Percentiles rank a stretch among this genome's conserved stretches.
Conservation (phyloP, 176 grass and related monocot species). For the Avena sativa region DNA sequence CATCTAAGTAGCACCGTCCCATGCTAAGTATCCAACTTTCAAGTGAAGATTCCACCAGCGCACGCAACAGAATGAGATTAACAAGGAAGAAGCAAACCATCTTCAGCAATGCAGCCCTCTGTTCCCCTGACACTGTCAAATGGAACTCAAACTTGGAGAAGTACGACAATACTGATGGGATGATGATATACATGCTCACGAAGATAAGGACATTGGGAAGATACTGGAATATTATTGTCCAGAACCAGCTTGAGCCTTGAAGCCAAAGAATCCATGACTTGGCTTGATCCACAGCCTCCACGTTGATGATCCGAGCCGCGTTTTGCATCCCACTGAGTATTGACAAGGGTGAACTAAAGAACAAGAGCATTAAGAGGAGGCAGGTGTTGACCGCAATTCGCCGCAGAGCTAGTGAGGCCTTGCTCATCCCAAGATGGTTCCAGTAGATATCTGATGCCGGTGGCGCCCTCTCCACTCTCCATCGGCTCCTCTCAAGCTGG, state of each 20-base stretch:
- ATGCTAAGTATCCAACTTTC: slow-evolving; percentile 89
- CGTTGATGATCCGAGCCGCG: slow-evolving; percentile 86
- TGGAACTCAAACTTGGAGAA: slow-evolving; percentile 99
- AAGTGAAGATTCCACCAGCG: slow-evolving; percentile 87
- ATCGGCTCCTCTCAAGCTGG: slow-evolving; percentile 81
- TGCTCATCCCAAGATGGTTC: slow-evolving; percentile 92
- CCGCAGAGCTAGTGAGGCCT: slow-evolving; percentile 71
- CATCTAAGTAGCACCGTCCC: slow-evolving; percentile 91
- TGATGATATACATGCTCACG: slow-evolving; percentile 98
- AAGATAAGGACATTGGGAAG: slow-evolving; percentile 95
- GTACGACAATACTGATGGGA: slow-evolving; percentile 86
- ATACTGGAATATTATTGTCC: slow-evolving; percentile 90
- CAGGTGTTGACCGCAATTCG: slow-evolving; percentile 88
- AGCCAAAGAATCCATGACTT: slow-evolving; percentile 94
- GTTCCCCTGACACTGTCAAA: slow-evolving; percentile 91
- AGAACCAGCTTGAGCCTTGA: slow-evolving; percentile 92
- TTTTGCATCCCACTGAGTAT: slow-evolving; percentile 92
- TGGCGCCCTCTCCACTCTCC: slow-evolving; percentile 92
- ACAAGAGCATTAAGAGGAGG: slow-evolving; percentile 89
- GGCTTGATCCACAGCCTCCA: slow-evolving; percentile 96
- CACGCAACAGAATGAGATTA: slow-evolving; percentile 94
- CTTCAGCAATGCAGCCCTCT: slow-evolving; percentile 94
- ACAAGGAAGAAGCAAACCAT: slow-evolving; percentile 99
- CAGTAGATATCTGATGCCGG: slow-evolving; percentile 96
- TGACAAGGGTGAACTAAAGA: slow-evolving; percentile 92